Evolutionary conservation across 371 early-diverging fungal species (phyloP), one percentile per base, ranked within the genome.

Genomic region (Gilbertella persicaria): DNA sequence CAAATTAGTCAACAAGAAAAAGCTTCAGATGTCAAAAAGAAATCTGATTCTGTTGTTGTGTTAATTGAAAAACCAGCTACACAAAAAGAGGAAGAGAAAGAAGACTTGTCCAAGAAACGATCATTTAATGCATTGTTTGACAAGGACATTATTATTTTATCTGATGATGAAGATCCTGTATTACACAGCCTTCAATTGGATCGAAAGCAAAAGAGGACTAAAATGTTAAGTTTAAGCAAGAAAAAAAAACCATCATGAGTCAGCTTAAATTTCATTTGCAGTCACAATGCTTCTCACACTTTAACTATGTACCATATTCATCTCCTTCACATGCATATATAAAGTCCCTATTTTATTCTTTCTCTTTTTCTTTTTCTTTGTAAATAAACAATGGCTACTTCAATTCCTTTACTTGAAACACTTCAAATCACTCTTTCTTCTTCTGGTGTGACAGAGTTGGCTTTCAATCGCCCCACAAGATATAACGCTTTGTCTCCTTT

Each of bases 401-500:
- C 64, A 33, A 59, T 74, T 35, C 77, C 85, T 42, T 60, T 67
- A 53, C 73, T 85, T 37, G 67, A 83, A 60, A 72, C 75, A 5
- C 64, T 85, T 46, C 69, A 70, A 28, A 73, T 85, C 37, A 75
- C 68, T 23, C 48, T 85, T 12, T 71, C 71, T 29, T 48, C 69
- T 4, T 69, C 75, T 7, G 86, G 89, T 37, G 86, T 87, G 7
- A 75, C 76, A 25, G 80, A 87, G 29, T 72, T 89, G 50, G 71
- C 82, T 2, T 85, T 87, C 55, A 89, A 88, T 67, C 78, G 85
- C 19, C 88, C 89, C 19, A 60, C 73, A 39, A 66, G 66, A 13
- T 82, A 76, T 62, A 90, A 89, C 62, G 78, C 88, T 13, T 65
- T 90, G 47, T 71, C 75, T 35, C 77, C 83, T n/a, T 71, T 71